phyloP scores from a whole-genome alignment of 495 filamentous ascomycete genomes.

The Aspergillus conjunctus region DNA sequence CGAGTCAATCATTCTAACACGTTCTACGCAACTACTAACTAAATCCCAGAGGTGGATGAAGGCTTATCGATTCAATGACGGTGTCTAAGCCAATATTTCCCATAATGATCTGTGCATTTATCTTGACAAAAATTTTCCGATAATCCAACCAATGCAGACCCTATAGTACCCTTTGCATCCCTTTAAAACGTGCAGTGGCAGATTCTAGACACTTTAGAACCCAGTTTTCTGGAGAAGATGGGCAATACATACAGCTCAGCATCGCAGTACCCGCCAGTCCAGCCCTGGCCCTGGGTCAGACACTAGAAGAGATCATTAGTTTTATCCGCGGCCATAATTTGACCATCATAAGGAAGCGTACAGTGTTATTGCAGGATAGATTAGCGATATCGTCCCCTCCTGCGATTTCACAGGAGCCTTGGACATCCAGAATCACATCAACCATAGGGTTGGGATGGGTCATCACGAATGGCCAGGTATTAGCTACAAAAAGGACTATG shows the following conservation, averaged over 20 bases:
- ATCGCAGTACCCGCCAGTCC: slow-evolving; percentile 19
- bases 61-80: slow-evolving; percentile 38
- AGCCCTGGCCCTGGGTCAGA: slow-evolving; percentile 13
- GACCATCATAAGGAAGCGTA: neutral
- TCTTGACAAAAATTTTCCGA: neutral
- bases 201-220: slow-evolving; percentile 8
- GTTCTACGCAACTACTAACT: neutral
- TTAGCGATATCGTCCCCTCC: neutral
- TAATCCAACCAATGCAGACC: neutral
- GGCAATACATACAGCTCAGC: slow-evolving; percentile 3
- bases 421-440: neutral
- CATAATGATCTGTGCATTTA: neutral
- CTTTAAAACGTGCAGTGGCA: slow-evolving; percentile 16
- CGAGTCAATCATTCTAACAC: slow-evolving; percentile 16
- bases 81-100: slow-evolving; percentile 28
- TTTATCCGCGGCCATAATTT: neutral
- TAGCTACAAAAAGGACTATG: neutral
- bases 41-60: slow-evolving; percentile 44
- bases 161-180: neutral
- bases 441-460: neutral
- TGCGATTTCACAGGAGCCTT: neutral
- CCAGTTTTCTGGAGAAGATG: neutral
- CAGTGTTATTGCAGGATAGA: neutral
- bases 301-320: slow-evolving; percentile 10
- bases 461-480: neutral